These are phyloP conservation scores for Pilaira anomala DNA, from an alignment of 192 early-diverging fungal genomes.

Conservation along the genomic window DNA sequence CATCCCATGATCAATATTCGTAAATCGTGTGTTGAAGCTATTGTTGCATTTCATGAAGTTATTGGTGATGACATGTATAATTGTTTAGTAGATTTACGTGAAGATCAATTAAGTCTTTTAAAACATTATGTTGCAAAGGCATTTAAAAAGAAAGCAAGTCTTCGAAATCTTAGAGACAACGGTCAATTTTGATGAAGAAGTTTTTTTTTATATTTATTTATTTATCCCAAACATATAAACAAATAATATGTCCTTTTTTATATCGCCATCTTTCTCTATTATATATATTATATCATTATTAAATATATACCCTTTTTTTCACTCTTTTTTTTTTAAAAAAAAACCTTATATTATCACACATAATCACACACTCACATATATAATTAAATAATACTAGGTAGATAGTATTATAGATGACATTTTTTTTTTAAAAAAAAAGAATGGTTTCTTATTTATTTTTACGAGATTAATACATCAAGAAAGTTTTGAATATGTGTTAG, in stretches of 20 bases:
- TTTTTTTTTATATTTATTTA: not conserved
- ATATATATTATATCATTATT: not conserved
- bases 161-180: constrained; percentile 25
- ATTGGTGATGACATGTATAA: constrained; percentile 30
- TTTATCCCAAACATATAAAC: not conserved
- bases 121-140: constrained; percentile 33
- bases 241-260: constrained; percentile 8
- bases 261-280: not conserved
- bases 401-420: too few species aligned
- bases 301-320: not conserved
- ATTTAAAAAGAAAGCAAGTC: constrained; percentile 30
- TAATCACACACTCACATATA: too few species aligned
- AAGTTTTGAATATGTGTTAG: too few species aligned
- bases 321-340: too few species aligned
- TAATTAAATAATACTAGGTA: too few species aligned
- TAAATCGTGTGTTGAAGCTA: constrained; percentile 37
- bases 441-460: too few species aligned
- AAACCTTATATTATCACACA: too few species aligned
- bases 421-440: too few species aligned
- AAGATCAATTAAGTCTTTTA: constrained; percentile 37
- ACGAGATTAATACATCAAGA: too few species aligned
- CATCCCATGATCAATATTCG: constrained; percentile 26
- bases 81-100: constrained; percentile 31
- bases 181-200: constrained; percentile 6
- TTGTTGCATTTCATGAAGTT: constrained; percentile 37